These are phyloP conservation scores for Microcos paniculata DNA, from an alignment of 345 rosid genomes.

Conservation along the genomic window DNA sequence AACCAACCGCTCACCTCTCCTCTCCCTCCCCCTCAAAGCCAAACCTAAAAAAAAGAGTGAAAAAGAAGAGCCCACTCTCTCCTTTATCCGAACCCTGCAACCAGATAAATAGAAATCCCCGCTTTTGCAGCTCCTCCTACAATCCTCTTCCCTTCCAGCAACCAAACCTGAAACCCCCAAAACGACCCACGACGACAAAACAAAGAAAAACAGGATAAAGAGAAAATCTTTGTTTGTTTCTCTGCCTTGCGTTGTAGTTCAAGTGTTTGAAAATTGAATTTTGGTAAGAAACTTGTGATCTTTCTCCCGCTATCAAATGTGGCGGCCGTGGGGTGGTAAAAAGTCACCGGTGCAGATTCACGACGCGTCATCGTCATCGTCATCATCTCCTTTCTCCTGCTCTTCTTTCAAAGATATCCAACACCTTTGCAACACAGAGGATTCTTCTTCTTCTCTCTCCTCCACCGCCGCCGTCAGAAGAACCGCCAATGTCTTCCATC, in stretches of 20 bases:
- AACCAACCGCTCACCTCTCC: slow-evolving; percentile 23
- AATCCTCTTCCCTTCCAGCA: slow-evolving; percentile 6
- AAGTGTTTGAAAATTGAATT: not conserved
- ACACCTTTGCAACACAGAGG: slow-evolving; percentile 42
- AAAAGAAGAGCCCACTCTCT: not conserved
- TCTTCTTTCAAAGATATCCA: slow-evolving; percentile 78
- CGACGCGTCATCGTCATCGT: no score
- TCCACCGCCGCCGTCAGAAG: slow-evolving; percentile 18
- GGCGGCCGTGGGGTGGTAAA: slow-evolving; percentile 66
- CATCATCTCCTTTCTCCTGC: slow-evolving; percentile 41
- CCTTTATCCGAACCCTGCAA: not conserved
- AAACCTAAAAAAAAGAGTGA: not conserved
- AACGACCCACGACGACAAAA: no score
- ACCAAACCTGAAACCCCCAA: not conserved
- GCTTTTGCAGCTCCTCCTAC: slow-evolving; percentile 7
- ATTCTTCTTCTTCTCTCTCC: slow-evolving; percentile 27
- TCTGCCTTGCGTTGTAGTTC: not conserved
- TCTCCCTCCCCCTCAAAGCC: not conserved
- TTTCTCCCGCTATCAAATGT: slow-evolving; percentile 50
- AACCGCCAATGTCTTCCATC: slow-evolving; percentile 53
- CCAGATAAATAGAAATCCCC: not conserved
- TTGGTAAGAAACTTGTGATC: not conserved
- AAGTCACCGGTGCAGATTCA: slow-evolving; percentile 57
- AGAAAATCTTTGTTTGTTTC: not conserved
- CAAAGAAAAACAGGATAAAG: not conserved